Evolutionary conservation across 1,284 basidiomycete genomes (phyloP).

Genomic region (Psilocybe mexicana): DNA sequence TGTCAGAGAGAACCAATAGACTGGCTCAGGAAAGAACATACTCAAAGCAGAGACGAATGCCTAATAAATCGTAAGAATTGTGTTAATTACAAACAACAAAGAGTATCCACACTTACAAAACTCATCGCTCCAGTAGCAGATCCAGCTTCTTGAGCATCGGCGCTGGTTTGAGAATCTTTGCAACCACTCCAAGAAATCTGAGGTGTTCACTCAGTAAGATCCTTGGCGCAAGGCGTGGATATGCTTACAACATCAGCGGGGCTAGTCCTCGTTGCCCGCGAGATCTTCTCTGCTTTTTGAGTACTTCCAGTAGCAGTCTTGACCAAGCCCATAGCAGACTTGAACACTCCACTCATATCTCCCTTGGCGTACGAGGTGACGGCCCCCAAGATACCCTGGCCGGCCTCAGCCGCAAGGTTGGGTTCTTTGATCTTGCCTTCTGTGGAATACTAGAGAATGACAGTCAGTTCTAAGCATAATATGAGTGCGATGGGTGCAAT

Average conservation of each 20-base stretch:
- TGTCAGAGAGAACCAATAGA: conserved; percentile 6
- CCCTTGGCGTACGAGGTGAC: conserved; percentile 72
- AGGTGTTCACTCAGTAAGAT: background rate
- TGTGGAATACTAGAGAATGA: conserved; percentile 72
- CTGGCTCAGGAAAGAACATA: conserved; percentile 30
- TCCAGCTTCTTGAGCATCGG: conserved; percentile 83
- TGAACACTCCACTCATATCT: conserved; percentile 76
- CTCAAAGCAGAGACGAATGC: conserved; percentile 73
- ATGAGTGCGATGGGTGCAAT: conserved; percentile 20
- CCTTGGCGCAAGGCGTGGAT: too few relatives aligned
- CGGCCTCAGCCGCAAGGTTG: conserved; percentile 78
- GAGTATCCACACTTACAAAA: conserved; percentile 44
- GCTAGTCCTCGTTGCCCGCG: conserved; percentile 74
- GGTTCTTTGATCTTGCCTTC: conserved; percentile 94
- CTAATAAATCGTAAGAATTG: conserved; percentile 35
- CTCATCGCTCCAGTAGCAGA: conserved; percentile 89
- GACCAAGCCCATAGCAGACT: conserved; percentile 50
- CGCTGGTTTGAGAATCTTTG: conserved; percentile 92
- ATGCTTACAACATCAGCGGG: conserved; percentile 65
- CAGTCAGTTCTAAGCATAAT: background rate
- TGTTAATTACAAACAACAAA: background rate
- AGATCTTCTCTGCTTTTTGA: conserved; percentile 61
- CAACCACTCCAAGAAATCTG: conserved; percentile 86
- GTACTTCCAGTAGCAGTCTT: conserved; percentile 48
- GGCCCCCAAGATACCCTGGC: conserved; percentile 71